Percentiles rank a stretch among this genome's conserved stretches.
These are phyloP conservation scores for Diaporthe vaccinii DNA, from an alignment of 2,329 filamentous ascomycete species.

Conservation along the genomic window DNA sequence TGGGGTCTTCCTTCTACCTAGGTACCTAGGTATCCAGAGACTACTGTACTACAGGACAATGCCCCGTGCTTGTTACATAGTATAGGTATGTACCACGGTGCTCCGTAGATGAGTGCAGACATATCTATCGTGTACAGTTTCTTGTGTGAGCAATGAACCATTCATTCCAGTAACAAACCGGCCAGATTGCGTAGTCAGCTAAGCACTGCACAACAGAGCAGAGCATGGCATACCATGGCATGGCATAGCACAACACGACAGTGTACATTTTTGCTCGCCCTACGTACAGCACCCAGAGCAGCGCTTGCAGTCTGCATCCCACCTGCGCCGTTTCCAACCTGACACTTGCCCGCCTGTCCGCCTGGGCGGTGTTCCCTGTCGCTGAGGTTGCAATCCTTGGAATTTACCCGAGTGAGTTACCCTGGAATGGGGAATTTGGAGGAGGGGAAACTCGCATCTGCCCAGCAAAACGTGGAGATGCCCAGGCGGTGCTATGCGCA, in stretches of 20 bases:
- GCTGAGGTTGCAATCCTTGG: slow-evolving; percentile 27
- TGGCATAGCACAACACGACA: not conserved
- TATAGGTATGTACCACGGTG: not conserved
- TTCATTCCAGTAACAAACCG: not conserved
- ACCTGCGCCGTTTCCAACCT: not conserved
- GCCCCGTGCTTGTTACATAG: not conserved
- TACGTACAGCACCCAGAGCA: not conserved
- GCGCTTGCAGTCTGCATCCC: not conserved
- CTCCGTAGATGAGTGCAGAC: not conserved
- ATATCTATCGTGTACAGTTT: not conserved
- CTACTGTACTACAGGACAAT: not conserved
- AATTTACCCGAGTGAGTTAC: slow-evolving; percentile 28
- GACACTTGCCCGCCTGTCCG: not conserved
- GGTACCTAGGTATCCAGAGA: no score
- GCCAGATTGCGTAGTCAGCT: not conserved
- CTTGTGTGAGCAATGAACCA: not conserved
- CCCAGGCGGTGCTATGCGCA: slow-evolving; percentile 11
- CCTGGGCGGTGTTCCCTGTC: slow-evolving; percentile 12
- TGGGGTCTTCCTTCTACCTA: not conserved
- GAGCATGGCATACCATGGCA: not conserved
- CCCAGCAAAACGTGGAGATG: slow-evolving; percentile 29
- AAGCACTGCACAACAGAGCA: not conserved
- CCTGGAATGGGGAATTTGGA: slow-evolving; percentile 27
- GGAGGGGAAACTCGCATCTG: slow-evolving; percentile 29
- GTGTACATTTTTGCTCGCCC: not conserved